Conservation (phyloP, 768 basidiomycete species). For the Antrodiella citrinella region DNA sequence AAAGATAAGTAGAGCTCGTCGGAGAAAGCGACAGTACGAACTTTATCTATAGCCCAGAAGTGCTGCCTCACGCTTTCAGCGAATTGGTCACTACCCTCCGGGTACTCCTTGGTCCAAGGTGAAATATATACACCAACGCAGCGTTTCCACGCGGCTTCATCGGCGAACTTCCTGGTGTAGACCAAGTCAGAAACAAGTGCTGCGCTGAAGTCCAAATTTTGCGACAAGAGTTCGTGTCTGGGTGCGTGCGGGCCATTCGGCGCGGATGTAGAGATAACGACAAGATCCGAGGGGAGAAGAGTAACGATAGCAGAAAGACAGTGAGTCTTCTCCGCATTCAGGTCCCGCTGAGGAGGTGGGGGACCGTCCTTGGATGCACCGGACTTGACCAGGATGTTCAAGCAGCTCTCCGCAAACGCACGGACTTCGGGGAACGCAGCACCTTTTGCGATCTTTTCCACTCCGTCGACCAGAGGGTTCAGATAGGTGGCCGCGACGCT, state of each 20-base stretch:
- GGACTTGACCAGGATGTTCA: slow-evolving; percentile 71
- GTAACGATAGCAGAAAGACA: slow-evolving; percentile 50
- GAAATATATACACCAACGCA: slow-evolving; percentile 66
- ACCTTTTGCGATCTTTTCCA: slow-evolving; percentile 79
- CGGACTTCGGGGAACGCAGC: slow-evolving; percentile 93
- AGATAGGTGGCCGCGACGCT: slow-evolving; percentile 85
- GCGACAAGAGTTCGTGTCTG: slow-evolving; percentile 49
- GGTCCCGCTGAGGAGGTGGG: slow-evolving; percentile 63
- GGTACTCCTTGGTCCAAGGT: slow-evolving; percentile 50
- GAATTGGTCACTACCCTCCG: slow-evolving; percentile 40
- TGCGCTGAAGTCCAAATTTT: slow-evolving; percentile 63
- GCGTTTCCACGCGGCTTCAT: slow-evolving; percentile 53
- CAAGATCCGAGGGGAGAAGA: slow-evolving; percentile 45
- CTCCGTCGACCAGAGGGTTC: slow-evolving; percentile 80
- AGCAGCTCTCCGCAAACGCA: slow-evolving; percentile 81
- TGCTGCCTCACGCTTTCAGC: slow-evolving; percentile 59
- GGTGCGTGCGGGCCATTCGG: slow-evolving; percentile 46
- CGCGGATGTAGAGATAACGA: slow-evolving; percentile 30
- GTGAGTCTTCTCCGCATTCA: slow-evolving; percentile 52
- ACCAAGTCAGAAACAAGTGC: slow-evolving; percentile 74
- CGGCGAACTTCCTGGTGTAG: slow-evolving; percentile 44
- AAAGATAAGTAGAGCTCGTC: background rate
- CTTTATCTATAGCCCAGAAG: slow-evolving; percentile 73
- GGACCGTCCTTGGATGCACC: slow-evolving; percentile 73
- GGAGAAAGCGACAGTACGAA: slow-evolving; percentile 17